Evolutionary conservation across 1,284 basidiomycete genomes (phyloP).

Genomic region (Thelephora terrestris): DNA sequence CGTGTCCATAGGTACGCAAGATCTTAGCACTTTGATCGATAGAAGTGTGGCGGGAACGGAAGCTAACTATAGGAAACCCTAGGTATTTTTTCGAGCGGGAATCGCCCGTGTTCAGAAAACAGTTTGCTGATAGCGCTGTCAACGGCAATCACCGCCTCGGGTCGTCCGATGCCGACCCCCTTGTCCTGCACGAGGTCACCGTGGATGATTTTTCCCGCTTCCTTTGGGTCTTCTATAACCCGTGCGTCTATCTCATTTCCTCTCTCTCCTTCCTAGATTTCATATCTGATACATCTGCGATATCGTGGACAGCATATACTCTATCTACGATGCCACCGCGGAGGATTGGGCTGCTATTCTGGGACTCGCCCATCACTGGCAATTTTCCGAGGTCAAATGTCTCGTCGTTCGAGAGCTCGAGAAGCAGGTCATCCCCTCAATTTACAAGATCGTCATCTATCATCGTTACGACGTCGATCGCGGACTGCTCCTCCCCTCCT

Average conservation of each 20-base stretch:
- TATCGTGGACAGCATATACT: slow-evolving; percentile 34
- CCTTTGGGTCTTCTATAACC: slow-evolving; percentile 64
- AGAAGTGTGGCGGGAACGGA: slow-evolving; percentile 28
- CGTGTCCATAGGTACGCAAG: slow-evolving; percentile 25
- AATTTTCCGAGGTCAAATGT: slow-evolving; percentile 45
- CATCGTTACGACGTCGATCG: slow-evolving; percentile 42
- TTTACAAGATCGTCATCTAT: slow-evolving; percentile 51
- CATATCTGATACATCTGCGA: not conserved
- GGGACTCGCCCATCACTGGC: slow-evolving; percentile 47
- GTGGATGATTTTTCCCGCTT: slow-evolving; percentile 45
- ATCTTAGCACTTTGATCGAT: slow-evolving; percentile 10
- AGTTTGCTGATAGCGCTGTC: slow-evolving; percentile 33
- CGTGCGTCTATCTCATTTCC: slow-evolving; percentile 24
- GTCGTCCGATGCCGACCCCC: slow-evolving; percentile 36
- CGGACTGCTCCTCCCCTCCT: slow-evolving; percentile 43
- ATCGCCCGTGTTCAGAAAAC: slow-evolving; percentile 38
- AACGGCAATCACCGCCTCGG: slow-evolving; percentile 35
- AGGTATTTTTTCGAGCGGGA: slow-evolving; percentile 58
- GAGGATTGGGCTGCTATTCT: slow-evolving; percentile 53
- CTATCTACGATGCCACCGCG: slow-evolving; percentile 41
- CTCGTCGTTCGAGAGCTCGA: slow-evolving; percentile 56
- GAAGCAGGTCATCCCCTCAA: slow-evolving; percentile 43
- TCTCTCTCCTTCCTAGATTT: not conserved
- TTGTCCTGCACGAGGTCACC: slow-evolving; percentile 38
- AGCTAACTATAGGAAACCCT: slow-evolving; percentile 26